Evolutionary conservation across 441 rosid species (phyloP).

Genomic region (Viola pubescens): DNA sequence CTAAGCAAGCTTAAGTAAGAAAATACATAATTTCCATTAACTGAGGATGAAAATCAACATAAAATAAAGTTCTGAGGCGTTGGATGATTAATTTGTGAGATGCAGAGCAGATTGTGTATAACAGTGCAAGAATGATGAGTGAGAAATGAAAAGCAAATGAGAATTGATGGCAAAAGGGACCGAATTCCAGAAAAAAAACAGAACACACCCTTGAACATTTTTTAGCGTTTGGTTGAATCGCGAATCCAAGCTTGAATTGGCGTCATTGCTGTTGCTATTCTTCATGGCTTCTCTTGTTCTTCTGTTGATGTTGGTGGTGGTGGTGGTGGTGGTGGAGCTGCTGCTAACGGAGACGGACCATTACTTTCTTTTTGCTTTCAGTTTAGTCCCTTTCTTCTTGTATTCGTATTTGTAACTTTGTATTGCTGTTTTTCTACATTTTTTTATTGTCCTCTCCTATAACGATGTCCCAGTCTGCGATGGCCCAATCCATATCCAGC

Average conservation of each 20-base stretch:
- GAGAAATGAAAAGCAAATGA: background rate
- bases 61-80: too few species aligned
- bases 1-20: background rate
- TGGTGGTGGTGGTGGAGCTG: background rate
- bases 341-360: background rate
- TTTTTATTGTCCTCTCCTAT: too few species aligned
- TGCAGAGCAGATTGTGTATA: background rate
- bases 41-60: too few species aligned
- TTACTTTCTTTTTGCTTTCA: background rate
- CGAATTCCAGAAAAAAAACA: background rate
- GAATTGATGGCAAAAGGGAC: background rate
- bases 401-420: too few species aligned
- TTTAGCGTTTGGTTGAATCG: constrained; percentile 87
- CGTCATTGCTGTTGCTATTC: constrained; percentile 20
- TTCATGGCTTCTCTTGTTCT: constrained; percentile 20
- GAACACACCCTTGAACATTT: constrained; percentile 77
- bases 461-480: too few species aligned
- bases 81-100: too few species aligned
- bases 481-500: too few species aligned
- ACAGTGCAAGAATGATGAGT: background rate
- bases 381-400: constrained; percentile 3
- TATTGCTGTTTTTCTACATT: too few species aligned
- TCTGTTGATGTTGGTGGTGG: background rate
- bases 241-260: constrained; percentile 43
- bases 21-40: too few species aligned